Evolutionary conservation across 73 alveolate species (phyloP).

Genomic region (Halteria grandinella): DNA sequence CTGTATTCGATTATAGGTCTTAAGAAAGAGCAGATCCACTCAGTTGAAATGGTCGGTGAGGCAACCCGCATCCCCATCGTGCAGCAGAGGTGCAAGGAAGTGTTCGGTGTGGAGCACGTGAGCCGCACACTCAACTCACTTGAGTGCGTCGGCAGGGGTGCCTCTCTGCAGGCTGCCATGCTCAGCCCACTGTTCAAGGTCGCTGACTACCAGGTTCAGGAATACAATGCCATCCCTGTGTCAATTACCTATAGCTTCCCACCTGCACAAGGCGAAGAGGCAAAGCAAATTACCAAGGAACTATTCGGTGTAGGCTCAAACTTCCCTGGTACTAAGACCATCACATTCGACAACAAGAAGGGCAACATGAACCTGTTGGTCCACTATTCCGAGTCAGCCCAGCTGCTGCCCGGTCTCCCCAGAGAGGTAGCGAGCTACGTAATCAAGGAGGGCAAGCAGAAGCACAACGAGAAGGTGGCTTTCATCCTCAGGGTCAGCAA

Average conservation of each 20-base stretch:
- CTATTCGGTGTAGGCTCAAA: conserved; percentile 60
- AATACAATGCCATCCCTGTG: conserved; percentile 84
- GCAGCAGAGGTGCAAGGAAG: conserved; percentile 82
- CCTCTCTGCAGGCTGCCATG: conserved; percentile 99
- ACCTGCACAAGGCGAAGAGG: conserved; percentile 67
- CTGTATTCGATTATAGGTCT: too few relatives aligned
- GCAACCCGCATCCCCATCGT: conserved; percentile 96
- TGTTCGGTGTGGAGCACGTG: conserved; percentile 86
- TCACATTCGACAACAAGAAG: conserved; percentile 72
- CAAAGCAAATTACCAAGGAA: conserved; percentile 37
- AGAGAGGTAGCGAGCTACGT: conserved; percentile 61
- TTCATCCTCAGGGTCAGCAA: conserved; percentile 71
- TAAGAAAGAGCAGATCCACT: conserved; percentile 76
- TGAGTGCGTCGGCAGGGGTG: conserved; percentile 98
- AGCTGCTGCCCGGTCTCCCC: conserved; percentile 61
- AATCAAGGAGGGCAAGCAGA: conserved; percentile 69
- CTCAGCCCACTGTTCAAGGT: conserved; percentile 94
- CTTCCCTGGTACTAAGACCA: conserved; percentile 78
- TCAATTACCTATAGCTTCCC: conserved; percentile 82
- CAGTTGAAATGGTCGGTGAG: conserved; percentile 97
- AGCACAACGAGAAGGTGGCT: conserved; percentile 63
- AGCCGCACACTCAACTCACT: conserved; percentile 95
- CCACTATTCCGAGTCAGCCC: conserved; percentile 56
- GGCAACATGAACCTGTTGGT: conserved; percentile 74
- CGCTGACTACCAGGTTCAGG: conserved; percentile 83